phyloP scores from a whole-genome alignment of 2,329 filamentous ascomycete species.

The Phaeomoniella chlamydospora region DNA sequence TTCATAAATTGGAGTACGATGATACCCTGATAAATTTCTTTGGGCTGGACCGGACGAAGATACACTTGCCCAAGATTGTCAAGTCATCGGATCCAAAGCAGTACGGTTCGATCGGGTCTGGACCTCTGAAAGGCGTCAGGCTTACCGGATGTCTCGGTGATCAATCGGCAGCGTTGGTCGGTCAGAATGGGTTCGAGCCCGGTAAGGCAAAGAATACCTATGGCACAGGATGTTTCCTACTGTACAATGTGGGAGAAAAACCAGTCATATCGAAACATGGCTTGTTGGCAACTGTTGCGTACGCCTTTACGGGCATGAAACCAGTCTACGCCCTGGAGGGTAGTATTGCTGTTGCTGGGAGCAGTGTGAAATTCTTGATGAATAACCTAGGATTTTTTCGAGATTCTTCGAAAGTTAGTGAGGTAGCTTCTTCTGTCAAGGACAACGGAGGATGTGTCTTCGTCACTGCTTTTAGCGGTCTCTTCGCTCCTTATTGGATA shows the following conservation, averaged over 20 bases:
- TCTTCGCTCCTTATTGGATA: slow-evolving; percentile 92
- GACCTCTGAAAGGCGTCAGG: slow-evolving; percentile 51
- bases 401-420: slow-evolving; percentile 47
- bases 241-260: slow-evolving; percentile 76
- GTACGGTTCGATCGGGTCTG: slow-evolving; percentile 54
- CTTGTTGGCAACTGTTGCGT: slow-evolving; percentile 73
- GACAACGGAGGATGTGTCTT: slow-evolving; percentile 77
- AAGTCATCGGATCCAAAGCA: slow-evolving; percentile 61
- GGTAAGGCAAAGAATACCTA: slow-evolving; percentile 86
- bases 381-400: slow-evolving; percentile 51
- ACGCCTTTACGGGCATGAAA: slow-evolving; percentile 59
- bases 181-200: slow-evolving; percentile 69
- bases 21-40: slow-evolving; percentile 67
- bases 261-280: slow-evolving; percentile 77
- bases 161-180: slow-evolving; percentile 73
- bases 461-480: slow-evolving; percentile 79
- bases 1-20: slow-evolving; percentile 67
- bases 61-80: slow-evolving; percentile 69
- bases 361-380: slow-evolving; percentile 62
- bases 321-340: slow-evolving; percentile 72
- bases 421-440: slow-evolving; percentile 47
- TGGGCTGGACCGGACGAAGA: slow-evolving; percentile 54
- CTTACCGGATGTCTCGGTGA: slow-evolving; percentile 81
- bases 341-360: slow-evolving; percentile 68
- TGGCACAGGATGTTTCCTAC: slow-evolving; percentile 75